These are phyloP conservation scores for Hypoxylon sp. DNA, from an alignment of 2,329 filamentous ascomycete genomes.

Conservation along the genomic window DNA sequence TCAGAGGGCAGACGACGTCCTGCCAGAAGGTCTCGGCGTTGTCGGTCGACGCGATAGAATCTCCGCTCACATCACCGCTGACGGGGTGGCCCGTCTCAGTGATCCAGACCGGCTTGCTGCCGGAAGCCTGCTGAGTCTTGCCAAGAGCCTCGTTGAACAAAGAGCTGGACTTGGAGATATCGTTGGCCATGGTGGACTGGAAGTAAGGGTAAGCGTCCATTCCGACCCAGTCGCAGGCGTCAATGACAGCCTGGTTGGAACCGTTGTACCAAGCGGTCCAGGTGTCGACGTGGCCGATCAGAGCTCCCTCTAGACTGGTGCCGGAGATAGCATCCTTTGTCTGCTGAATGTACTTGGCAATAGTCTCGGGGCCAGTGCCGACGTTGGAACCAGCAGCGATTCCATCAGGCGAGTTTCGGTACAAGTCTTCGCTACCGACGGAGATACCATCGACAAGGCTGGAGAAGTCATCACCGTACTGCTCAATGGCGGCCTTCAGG, in stretches of 20 bases:
- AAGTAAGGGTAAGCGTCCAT: constrained; percentile 89
- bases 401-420: constrained; percentile 78
- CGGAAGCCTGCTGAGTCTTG: constrained; percentile 64
- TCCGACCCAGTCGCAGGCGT: constrained; percentile 79
- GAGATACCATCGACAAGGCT: constrained; percentile 81
- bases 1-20: constrained; percentile 75
- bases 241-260: constrained; percentile 75
- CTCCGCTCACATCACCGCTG: constrained; percentile 68
- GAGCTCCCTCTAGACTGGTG: constrained; percentile 64
- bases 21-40: constrained; percentile 87
- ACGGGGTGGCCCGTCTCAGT: constrained; percentile 92
- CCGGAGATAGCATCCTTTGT: constrained; percentile 70
- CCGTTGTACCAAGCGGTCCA: constrained; percentile 82
- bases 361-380: constrained; percentile 68
- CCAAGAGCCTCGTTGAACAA: constrained; percentile 75
- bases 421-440: constrained; percentile 86
- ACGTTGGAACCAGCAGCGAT: constrained; percentile 67
- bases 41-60: constrained; percentile 67
- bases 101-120: constrained; percentile 80
- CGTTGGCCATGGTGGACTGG: constrained; percentile 73
- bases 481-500: constrained; percentile 71
- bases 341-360: constrained; percentile 75
- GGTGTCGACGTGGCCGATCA: constrained; percentile 87
- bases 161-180: constrained; percentile 67
- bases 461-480: constrained; percentile 73